These are phyloP conservation scores for Eurotiales sp. DNA, from an alignment of 2,329 filamentous ascomycete genomes.

Conservation along the genomic window DNA sequence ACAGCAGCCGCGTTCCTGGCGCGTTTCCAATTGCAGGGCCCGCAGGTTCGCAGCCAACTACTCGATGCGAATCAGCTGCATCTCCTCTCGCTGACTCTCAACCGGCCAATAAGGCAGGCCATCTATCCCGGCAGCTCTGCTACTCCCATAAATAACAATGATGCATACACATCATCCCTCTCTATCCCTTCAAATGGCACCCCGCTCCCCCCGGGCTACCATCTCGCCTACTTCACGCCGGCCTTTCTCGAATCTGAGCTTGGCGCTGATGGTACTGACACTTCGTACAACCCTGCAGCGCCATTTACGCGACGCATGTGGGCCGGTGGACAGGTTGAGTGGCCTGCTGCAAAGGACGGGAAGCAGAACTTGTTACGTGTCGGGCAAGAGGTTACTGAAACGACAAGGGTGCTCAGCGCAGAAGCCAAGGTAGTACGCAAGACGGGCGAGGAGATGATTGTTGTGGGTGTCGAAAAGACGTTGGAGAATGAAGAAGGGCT, in stretches of 20 bases:
- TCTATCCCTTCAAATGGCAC: conserved; percentile 40
- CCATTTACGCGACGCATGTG: conserved; percentile 78
- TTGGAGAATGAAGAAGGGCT: conserved; percentile 40
- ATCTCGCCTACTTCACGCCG: conserved; percentile 83
- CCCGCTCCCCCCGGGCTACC: conserved; percentile 62
- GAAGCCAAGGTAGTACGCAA: conserved; percentile 49
- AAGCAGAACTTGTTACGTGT: conserved; percentile 34
- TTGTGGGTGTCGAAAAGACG: conserved; percentile 57
- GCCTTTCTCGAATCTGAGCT: conserved; percentile 59
- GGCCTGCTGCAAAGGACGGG: conserved; percentile 37
- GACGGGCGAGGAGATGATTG: conserved; percentile 53
- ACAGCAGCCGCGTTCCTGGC: conserved; percentile 40
- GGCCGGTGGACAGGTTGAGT: conserved; percentile 72
- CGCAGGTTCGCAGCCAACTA: conserved; percentile 46
- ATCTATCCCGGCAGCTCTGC: conserved; percentile 35
- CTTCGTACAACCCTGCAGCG: conserved; percentile 67
- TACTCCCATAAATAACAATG: neutral
- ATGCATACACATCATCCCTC: conserved; percentile 25
- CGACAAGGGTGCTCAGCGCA: conserved; percentile 51
- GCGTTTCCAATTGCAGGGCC: conserved; percentile 40
- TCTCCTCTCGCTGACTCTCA: conserved; percentile 57
- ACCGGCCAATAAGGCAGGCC: conserved; percentile 34
- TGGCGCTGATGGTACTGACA: conserved; percentile 81
- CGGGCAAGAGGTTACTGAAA: conserved; percentile 50
- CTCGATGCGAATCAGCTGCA: conserved; percentile 63